Percentiles rank a stretch among this genome's conserved stretches.
Evolutionary conservation across 768 basidiomycete species (phyloP).

Genomic region (Paxillus involutus): DNA sequence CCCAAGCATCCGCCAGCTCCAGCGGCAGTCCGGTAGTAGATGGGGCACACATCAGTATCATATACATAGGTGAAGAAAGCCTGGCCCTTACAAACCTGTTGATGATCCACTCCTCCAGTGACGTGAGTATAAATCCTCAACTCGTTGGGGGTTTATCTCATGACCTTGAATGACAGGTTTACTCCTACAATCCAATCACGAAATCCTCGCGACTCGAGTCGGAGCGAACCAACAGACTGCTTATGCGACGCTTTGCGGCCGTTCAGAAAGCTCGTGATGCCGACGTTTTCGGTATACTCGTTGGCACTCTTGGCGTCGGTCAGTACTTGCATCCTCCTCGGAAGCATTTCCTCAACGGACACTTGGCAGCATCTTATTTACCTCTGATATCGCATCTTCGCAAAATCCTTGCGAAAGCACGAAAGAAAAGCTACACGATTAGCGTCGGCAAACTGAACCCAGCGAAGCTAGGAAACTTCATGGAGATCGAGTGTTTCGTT

Average conservation of each 20-base stretch:
- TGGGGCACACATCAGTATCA: constrained; percentile 24
- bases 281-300: constrained; percentile 92
- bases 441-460: constrained; percentile 95
- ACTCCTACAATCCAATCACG: constrained; percentile 68
- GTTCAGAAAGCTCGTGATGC: constrained; percentile 84
- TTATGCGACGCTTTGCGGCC: constrained; percentile 87
- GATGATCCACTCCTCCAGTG: constrained; percentile 70
- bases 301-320: constrained; percentile 93
- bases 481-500: constrained; percentile 95
- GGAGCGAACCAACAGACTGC: constrained; percentile 67
- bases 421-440: constrained; percentile 93
- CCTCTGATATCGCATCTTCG: constrained; percentile 86
- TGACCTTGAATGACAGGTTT: constrained; percentile 49
- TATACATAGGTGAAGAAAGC: constrained; percentile 79
- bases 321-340: constrained; percentile 19
- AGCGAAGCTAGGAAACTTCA: constrained; percentile 92
- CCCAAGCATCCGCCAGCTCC: background rate
- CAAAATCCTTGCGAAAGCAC: constrained; percentile 55
- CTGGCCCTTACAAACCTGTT: constrained; percentile 82
- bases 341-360: background rate
- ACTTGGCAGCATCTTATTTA: constrained; percentile 69
- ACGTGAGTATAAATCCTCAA: constrained; percentile 40
- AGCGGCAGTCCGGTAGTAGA: background rate
- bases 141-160: background rate
- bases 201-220: constrained; percentile 56